Conservation (phyloP, 768 basidiomycete genomes). For the Boletus pseudopeckii region DNA sequence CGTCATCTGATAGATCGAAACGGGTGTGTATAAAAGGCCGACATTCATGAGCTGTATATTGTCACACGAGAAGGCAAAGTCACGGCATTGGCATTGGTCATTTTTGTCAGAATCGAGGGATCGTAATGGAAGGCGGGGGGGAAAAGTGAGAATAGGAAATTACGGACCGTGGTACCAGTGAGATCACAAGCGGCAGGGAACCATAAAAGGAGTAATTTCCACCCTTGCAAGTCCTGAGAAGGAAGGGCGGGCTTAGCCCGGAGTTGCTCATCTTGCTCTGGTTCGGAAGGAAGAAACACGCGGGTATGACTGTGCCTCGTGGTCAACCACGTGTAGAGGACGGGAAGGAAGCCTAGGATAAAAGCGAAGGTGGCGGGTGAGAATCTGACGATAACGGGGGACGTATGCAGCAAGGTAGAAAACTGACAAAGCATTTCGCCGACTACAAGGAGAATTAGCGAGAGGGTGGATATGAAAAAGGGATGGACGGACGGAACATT, state of each 20-base stretch:
- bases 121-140: constrained; percentile 7
- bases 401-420: constrained; percentile 10
- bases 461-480: constrained; percentile 9
- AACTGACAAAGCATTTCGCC: constrained; percentile 92
- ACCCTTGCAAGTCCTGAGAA: constrained; percentile 55
- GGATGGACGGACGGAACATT: constrained; percentile 70
- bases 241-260: constrained; percentile 32
- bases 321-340: constrained; percentile 66
- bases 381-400: constrained; percentile 15
- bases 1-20: no score
- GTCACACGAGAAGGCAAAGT: constrained; percentile 9
- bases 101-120: constrained; percentile 3
- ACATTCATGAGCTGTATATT: no score
- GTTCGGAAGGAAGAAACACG: constrained; percentile 54
- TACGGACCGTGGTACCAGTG: constrained; percentile 81
- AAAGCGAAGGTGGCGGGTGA: constrained; percentile 14
- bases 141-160: constrained; percentile 13
- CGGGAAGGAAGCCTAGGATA: constrained; percentile 74
- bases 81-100: constrained; percentile 18
- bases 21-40: no score
- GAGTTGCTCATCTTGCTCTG: constrained; percentile 40
- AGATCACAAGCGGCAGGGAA: constrained; percentile 88
- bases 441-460: constrained; percentile 52
- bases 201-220: constrained; percentile 76
- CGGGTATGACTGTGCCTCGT: constrained; percentile 43